Conservation (phyloP, 2,329 filamentous ascomycete species). For the Fusarium sp. region DNA sequence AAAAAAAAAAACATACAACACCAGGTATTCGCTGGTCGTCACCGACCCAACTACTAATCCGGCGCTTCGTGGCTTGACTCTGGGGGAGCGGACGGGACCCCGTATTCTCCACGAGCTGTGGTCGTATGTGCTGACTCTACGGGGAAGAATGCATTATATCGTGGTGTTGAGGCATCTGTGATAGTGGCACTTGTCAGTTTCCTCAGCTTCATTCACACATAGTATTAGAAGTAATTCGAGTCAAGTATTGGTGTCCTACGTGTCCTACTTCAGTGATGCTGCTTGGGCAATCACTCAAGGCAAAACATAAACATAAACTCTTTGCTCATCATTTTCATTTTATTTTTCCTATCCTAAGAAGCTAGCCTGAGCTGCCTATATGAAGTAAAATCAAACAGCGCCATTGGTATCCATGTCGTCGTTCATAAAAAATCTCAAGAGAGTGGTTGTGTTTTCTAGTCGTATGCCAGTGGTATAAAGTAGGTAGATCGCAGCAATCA, state of each 20-base stretch:
- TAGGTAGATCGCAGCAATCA: constrained; percentile 18
- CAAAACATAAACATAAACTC: neutral
- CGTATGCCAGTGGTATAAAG: constrained; percentile 38
- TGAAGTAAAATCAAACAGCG: constrained; percentile 31
- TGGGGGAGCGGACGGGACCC: constrained; percentile 43
- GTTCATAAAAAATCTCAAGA: constrained; percentile 24
- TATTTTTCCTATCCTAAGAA: constrained; percentile 41
- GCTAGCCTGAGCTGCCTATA: constrained; percentile 36
- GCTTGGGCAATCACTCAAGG: neutral
- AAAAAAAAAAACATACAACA: constrained; percentile 38
- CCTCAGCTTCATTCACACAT: too few species aligned
- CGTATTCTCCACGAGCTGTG: constrained; percentile 40
- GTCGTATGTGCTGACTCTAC: constrained; percentile 30
- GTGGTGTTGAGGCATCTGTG: neutral
- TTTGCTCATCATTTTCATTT: constrained; percentile 20
- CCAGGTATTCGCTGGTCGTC: constrained; percentile 40
- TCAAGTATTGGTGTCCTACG: too few species aligned
- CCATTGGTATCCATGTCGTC: constrained; percentile 38
- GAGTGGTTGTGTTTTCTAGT: constrained; percentile 38
- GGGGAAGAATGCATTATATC: neutral
- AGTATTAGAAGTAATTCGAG: too few species aligned
- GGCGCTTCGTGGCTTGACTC: constrained; percentile 37
- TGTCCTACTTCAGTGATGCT: too few species aligned
- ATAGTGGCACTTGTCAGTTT: too few species aligned
- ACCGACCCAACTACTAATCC: constrained; percentile 43